Conservation (phyloP, 179 eudicot species). For the Gypsophila paniculata region DNA sequence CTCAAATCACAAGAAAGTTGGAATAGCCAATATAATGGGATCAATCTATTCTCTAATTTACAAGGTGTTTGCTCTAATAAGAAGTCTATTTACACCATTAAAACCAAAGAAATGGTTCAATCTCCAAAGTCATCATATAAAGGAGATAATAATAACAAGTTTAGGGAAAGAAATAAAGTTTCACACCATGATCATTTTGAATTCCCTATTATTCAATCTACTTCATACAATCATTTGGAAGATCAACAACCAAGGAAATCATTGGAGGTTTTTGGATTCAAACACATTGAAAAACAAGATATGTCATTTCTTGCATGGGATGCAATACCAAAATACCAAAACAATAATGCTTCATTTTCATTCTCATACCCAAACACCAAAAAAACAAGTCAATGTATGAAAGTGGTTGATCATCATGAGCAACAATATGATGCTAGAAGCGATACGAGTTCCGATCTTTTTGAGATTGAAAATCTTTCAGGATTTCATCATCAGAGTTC, state of each 20-base stretch:
- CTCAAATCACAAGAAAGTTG: slow-evolving; percentile 46
- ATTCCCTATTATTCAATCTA: slow-evolving; percentile 41
- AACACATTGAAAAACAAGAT: slow-evolving; percentile 30
- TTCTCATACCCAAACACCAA: slow-evolving; percentile 16
- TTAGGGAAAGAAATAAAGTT: slow-evolving; percentile 19
- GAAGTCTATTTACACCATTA: slow-evolving; percentile 32
- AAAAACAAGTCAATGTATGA: slow-evolving; percentile 10
- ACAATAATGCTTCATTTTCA: slow-evolving; percentile 17
- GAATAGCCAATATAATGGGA: slow-evolving; percentile 46
- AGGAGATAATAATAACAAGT: not conserved
- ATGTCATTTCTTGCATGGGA: slow-evolving; percentile 46
- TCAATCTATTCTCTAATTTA: slow-evolving; percentile 40
- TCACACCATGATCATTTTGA: slow-evolving; percentile 39
- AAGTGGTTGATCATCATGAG: slow-evolving; percentile 21
- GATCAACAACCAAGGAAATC: slow-evolving; percentile 36
- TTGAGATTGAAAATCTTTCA: slow-evolving; percentile 48
- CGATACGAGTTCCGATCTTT: slow-evolving; percentile 73
- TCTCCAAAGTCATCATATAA: slow-evolving; percentile 13
- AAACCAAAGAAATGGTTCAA: slow-evolving; percentile 21
- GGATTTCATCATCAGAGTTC: slow-evolving; percentile 32
- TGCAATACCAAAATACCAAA: slow-evolving; percentile 31
- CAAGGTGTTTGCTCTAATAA: slow-evolving; percentile 52
- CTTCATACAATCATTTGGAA: slow-evolving; percentile 7
- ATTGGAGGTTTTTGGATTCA: slow-evolving; percentile 52
- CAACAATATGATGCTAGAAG: slow-evolving; percentile 33